Percentiles rank a stretch among this genome's conserved stretches.
Conservation (phyloP, 257 asterid genomes). For the Linaria vulgaris region DNA sequence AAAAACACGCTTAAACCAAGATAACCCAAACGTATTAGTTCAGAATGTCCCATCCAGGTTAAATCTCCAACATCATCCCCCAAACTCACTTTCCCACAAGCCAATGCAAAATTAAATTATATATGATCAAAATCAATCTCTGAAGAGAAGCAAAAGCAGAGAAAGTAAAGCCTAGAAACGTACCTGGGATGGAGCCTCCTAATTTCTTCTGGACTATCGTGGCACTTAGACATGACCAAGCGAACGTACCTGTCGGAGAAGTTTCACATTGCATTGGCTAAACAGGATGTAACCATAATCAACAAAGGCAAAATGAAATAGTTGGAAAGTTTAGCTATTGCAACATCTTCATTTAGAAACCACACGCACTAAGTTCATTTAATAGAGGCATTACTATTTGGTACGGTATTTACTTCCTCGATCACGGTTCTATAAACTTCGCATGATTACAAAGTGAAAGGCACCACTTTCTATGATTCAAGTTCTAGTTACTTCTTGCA, state of each 20-base stretch:
- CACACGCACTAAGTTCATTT: background rate
- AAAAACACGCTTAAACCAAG: no score
- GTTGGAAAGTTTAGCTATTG: background rate
- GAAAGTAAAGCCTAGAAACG: slow-evolving; percentile 16
- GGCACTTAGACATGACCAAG: slow-evolving; percentile 74
- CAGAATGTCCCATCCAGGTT: background rate
- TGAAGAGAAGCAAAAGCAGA: no score
- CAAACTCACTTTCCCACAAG: background rate
- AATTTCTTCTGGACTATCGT: slow-evolving; percentile 48
- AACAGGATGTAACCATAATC: background rate
- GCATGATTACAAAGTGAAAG: background rate
- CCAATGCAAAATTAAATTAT: background rate
- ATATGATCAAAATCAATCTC: background rate
- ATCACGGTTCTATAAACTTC: background rate
- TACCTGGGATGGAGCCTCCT: slow-evolving; percentile 84
- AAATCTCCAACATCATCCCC: background rate
- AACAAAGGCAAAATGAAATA: background rate
- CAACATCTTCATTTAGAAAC: background rate
- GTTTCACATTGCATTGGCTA: slow-evolving; percentile 7
- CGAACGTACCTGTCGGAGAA: slow-evolving; percentile 73
- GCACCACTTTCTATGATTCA: slow-evolving; percentile 5
- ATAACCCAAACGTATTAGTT: no score
- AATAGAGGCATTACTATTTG: slow-evolving; percentile 2
- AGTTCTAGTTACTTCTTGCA: background rate
- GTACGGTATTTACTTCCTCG: background rate